Evolutionary conservation across 208 protist species (phyloP).

Genomic region (Leptomonas seymouri): DNA sequence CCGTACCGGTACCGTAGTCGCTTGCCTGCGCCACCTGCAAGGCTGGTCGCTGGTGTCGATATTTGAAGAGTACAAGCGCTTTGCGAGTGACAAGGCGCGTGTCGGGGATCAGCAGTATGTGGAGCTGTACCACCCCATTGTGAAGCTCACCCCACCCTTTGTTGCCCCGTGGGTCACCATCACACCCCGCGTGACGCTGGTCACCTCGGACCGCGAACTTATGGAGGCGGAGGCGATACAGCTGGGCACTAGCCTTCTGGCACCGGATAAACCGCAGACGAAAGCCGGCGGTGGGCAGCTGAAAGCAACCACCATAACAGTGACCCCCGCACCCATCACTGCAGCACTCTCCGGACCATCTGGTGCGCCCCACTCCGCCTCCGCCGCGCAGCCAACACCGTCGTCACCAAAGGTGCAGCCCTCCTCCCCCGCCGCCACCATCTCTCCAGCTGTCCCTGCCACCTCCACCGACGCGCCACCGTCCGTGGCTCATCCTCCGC

Average conservation of each 20-base stretch:
- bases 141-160: conserved; percentile 61
- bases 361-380: not conserved
- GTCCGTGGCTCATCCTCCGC: too few relatives aligned
- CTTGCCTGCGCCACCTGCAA: conserved; percentile 91
- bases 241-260: conserved; percentile 64
- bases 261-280: conserved; percentile 40
- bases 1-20: conserved; percentile 95
- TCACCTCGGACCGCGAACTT: conserved; percentile 64
- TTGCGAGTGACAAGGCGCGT: conserved; percentile 94
- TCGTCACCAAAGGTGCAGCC: conserved; percentile 12
- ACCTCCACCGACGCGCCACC: not conserved
- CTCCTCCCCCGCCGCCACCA: not conserved
- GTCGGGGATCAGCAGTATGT: conserved; percentile 97
- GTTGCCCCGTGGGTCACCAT: conserved; percentile 70
- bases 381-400: not conserved
- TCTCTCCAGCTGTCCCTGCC: not conserved
- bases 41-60: conserved; percentile 96
- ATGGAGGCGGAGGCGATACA: conserved; percentile 61
- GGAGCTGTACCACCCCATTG: conserved; percentile 94
- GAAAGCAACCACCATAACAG: not conserved
- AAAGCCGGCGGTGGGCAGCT: conserved; percentile 8
- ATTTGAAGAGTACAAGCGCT: conserved; percentile 96
- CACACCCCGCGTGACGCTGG: conserved; percentile 48
- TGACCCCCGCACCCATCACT: not conserved
- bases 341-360: not conserved